Percentiles rank a stretch among this genome's conserved stretches.
Evolutionary conservation across 108 stramenopile genomes (phyloP).

Genomic region (Asterionellopsis glacialis): DNA sequence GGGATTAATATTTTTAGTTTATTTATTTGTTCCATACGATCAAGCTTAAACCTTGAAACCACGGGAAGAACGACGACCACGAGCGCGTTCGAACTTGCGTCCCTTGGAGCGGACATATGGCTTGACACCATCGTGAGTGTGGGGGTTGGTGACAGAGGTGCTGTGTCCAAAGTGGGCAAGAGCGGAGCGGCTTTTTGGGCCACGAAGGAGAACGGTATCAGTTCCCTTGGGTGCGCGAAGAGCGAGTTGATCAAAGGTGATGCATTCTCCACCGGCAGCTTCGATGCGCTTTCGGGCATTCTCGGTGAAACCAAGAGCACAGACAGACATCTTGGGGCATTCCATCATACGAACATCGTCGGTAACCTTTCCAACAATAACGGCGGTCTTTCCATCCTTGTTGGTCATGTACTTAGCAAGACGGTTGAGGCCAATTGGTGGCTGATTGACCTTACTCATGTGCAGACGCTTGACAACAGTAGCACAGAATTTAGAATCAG

Average conservation of each 20-base stretch:
- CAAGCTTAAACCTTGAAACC: slow-evolving; percentile 96
- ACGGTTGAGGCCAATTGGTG: slow-evolving; percentile 93
- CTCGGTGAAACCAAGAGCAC: slow-evolving; percentile 97
- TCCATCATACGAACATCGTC: slow-evolving; percentile 98
- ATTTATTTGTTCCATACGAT: neutral
- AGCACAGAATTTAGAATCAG: slow-evolving; percentile 94
- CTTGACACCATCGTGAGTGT: slow-evolving; percentile 93
- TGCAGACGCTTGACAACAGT: slow-evolving; percentile 97
- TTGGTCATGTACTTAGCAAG: slow-evolving; percentile 94
- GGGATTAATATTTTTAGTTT: neutral
- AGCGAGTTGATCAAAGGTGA: slow-evolving; percentile 99
- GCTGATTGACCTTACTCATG: slow-evolving; percentile 97
- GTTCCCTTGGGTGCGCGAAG: slow-evolving; percentile 93
- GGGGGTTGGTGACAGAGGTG: slow-evolving; percentile 83
- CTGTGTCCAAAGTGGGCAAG: slow-evolving; percentile 97
- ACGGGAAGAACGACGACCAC: slow-evolving; percentile 95
- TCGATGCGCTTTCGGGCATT: slow-evolving; percentile 97
- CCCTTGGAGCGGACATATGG: slow-evolving; percentile 98
- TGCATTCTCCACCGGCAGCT: slow-evolving; percentile 97
- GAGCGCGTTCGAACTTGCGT: slow-evolving; percentile 99
- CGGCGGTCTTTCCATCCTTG: slow-evolving; percentile 96
- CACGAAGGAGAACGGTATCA: slow-evolving; percentile 97
- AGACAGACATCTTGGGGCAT: slow-evolving; percentile 89
- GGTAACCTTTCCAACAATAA: slow-evolving; percentile 97
- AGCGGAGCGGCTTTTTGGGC: slow-evolving; percentile 95